A percentile compares a stretch with the other conserved stretches of the same genome.
These are phyloP conservation scores for Tylopilus felleus DNA, from an alignment of 768 basidiomycete genomes.

Conservation along the genomic window DNA sequence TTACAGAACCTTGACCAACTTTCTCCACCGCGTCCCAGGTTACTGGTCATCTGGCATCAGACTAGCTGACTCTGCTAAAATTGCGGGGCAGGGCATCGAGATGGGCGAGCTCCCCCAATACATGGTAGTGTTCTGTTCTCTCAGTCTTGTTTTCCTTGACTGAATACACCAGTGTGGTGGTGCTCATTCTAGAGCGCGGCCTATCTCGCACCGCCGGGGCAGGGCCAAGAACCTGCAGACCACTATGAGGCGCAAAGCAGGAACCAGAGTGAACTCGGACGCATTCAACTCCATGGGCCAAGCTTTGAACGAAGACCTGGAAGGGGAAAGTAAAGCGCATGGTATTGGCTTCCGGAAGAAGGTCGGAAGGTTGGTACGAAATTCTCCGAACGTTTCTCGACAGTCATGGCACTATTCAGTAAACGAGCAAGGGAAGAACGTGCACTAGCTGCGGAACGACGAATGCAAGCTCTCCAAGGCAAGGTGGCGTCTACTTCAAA, in stretches of 20 bases:
- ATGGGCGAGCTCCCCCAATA: conserved; percentile 70
- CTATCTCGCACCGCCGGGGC: conserved; percentile 44
- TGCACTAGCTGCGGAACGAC: conserved; percentile 67
- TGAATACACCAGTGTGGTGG: conserved; percentile 64
- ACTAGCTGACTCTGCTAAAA: conserved; percentile 57
- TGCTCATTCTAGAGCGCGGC: conserved; percentile 61
- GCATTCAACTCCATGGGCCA: conserved; percentile 60
- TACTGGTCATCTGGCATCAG: conserved; percentile 80
- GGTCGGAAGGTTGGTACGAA: conserved; percentile 52
- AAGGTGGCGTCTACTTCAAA: conserved; percentile 9
- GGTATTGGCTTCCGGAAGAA: conserved; percentile 71
- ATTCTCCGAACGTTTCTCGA: neutral
- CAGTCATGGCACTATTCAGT: conserved; percentile 36
- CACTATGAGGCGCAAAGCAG: conserved; percentile 66
- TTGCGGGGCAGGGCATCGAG: conserved; percentile 50
- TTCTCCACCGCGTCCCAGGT: conserved; percentile 39
- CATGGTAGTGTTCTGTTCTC: conserved; percentile 44
- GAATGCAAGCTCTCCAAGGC: conserved; percentile 47
- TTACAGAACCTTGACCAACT: conserved; percentile 6
- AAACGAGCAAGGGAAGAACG: conserved; percentile 79
- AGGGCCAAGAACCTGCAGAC: conserved; percentile 60
- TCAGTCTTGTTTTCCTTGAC: neutral
- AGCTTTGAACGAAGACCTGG: conserved; percentile 43
- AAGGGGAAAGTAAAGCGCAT: conserved; percentile 35
- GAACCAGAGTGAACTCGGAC: conserved; percentile 58